Base-by-base conservation (phyloP, 805 yeast species). In the Saccharomycopsis babjevae region DNA sequence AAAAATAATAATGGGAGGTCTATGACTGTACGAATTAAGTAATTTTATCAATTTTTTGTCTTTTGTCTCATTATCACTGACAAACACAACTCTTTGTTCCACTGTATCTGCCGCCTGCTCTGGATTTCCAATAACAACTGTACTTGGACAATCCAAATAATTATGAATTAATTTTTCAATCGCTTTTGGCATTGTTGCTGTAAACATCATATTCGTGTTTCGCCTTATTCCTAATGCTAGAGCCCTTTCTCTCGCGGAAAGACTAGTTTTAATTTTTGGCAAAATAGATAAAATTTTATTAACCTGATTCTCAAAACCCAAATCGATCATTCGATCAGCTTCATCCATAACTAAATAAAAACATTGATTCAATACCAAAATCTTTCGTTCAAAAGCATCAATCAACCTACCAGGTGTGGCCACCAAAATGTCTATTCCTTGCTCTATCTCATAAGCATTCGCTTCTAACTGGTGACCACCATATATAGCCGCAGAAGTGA, bases 321-420 rank as follows among this genome's bases (percentile, higher is more conserved):
- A 80, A 70, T 91, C 97, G 52, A 93, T 84, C 98, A 93, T 93
- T 66, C 92, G 78, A 72, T 93, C 99, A 1, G 97, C 97, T 73
- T 93, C 99, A 74, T 93, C 99, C 76, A 92, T 78, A 1, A 89
- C 85, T 25, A 93, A 73, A 63, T 83, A 86, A 63, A 79, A 79
- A 64, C 96, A 82, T 62, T 82, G 82, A 46, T 74, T 75, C 39
- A 92, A 72, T 1, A 79, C 79, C 2, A 91, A 62, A 22, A 86
- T 74, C n/a, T 83, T 82, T 58, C 87, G 76, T 60, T 86, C 90
- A 18, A 92, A 65, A 62, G 91, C 83, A 68, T 93, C 99, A 13
- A 90, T 79, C 55, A 93, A 74, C 63, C 98, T 76, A 6, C 99
- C 99, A 0, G 99, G 98, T 0, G 99, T 93, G 0, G 97, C 98